phyloP scores from a whole-genome alignment of 148 eudicot genomes.

The Drosera capensis region DNA sequence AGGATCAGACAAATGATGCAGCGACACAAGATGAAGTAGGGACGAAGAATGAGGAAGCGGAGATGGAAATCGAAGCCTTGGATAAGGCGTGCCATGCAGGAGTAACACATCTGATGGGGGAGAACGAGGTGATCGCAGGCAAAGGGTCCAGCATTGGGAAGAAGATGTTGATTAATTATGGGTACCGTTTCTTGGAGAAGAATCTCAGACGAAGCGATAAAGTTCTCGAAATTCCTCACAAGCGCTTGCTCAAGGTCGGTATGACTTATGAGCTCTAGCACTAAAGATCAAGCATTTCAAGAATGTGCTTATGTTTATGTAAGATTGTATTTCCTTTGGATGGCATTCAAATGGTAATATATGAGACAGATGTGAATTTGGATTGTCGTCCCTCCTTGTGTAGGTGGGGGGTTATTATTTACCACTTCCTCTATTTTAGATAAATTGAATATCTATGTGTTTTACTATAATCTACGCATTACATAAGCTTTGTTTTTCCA shows the following conservation, averaged over 20 bases:
- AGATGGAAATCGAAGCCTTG: background rate
- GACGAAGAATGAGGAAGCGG: background rate
- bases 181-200: slow-evolving; percentile 16
- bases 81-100: background rate
- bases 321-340: no score
- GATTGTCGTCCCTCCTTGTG: no score
- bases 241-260: slow-evolving; percentile 23
- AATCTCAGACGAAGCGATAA: slow-evolving; percentile 10
- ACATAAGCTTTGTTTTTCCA: no score
- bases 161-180: slow-evolving; percentile 6
- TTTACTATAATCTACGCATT: no score
- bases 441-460: no score
- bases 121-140: slow-evolving; percentile 5
- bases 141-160: slow-evolving; percentile 8
- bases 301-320: no score
- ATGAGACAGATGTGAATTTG: no score
- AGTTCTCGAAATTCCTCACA: slow-evolving; percentile 15
- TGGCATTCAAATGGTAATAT: no score
- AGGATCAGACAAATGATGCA: background rate
- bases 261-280: slow-evolving; percentile 29
- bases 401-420: no score
- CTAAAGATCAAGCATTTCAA: no score
- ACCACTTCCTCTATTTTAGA: no score
- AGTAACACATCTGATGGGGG: slow-evolving; percentile 7
- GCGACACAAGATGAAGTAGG: background rate